These are phyloP conservation scores for Thyridium curvatum DNA, from an alignment of 2,329 filamentous ascomycete species.

Conservation along the genomic window DNA sequence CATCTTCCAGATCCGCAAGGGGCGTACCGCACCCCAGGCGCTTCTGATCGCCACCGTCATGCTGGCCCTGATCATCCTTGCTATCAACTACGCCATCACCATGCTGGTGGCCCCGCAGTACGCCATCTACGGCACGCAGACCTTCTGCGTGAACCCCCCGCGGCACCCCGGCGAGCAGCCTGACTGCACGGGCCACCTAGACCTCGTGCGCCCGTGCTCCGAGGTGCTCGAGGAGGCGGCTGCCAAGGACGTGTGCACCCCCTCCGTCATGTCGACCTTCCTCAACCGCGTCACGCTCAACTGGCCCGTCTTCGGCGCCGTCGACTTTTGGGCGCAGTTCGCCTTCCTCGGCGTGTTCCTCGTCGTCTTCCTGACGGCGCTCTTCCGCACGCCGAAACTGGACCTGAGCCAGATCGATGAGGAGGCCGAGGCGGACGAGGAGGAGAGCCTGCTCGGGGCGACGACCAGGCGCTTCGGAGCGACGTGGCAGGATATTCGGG, in stretches of 20 bases:
- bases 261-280: conserved; percentile 85
- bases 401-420: conserved; percentile 76
- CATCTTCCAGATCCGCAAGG: conserved; percentile 85
- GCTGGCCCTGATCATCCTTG: conserved; percentile 81
- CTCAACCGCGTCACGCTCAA: conserved; percentile 88
- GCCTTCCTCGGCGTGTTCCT: conserved; percentile 81
- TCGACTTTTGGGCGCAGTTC: conserved; percentile 97
- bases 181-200: conserved; percentile 65
- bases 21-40: conserved; percentile 85
- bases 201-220: conserved; percentile 75
- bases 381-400: conserved; percentile 75
- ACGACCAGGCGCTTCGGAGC: conserved; percentile 78
- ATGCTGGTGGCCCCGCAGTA: conserved; percentile 97
- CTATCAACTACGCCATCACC: conserved; percentile 85
- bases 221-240: conserved; percentile 65
- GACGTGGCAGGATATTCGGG: conserved; percentile 74
- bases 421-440: conserved; percentile 85
- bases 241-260: conserved; percentile 80
- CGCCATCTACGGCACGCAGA: conserved; percentile 88
- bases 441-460: conserved; percentile 76
- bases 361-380: conserved; percentile 68
- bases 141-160: conserved; percentile 74
- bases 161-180: conserved; percentile 58
- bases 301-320: conserved; percentile 87
- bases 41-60: conserved; percentile 86